These are phyloP conservation scores for Suhomyces panamericanus DNA, from an alignment of 1,139 yeast species.

Conservation along the genomic window DNA sequence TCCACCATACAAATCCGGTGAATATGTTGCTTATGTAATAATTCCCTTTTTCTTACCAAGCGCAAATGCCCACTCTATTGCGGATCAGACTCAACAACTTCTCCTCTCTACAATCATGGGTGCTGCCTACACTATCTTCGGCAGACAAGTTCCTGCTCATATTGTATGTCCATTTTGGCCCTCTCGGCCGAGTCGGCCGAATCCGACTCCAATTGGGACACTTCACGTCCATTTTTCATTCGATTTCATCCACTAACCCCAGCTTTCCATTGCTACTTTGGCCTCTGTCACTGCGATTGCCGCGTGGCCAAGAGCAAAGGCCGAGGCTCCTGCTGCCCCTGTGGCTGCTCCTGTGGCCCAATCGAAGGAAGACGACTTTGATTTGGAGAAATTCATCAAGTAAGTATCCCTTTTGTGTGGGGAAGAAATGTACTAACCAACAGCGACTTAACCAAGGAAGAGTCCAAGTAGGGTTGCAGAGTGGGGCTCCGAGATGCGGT, in stretches of 20 bases:
- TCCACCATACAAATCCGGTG: too few relatives aligned
- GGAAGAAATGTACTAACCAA: slow-evolving; percentile 27
- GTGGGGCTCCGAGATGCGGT: background rate
- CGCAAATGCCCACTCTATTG: background rate
- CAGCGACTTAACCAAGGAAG: slow-evolving; percentile 48
- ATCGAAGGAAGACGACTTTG: slow-evolving; percentile 53
- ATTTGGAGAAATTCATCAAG: slow-evolving; percentile 61
- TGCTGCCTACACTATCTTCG: slow-evolving; percentile 61
- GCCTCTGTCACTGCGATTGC: slow-evolving; percentile 48
- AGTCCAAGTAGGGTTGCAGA: slow-evolving; percentile 27
- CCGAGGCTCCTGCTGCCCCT: slow-evolving; percentile 31
- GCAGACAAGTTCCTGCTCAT: slow-evolving; percentile 65
- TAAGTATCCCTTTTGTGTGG: slow-evolving; percentile 32
- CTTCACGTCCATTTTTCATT: background rate
- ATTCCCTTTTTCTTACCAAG: background rate
- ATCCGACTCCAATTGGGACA: background rate
- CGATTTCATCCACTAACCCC: slow-evolving; percentile 13
- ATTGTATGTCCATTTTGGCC: slow-evolving; percentile 42
- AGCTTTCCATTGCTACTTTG: slow-evolving; percentile 49
- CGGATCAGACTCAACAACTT: slow-evolving; percentile 1
- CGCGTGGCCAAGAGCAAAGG: slow-evolving; percentile 41
- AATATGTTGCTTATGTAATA: background rate
- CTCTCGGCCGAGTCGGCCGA: background rate
- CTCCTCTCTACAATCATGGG: slow-evolving; percentile 43
- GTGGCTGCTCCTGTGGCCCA: slow-evolving; percentile 31